Base-by-base conservation (phyloP, 768 basidiomycete species). In the Dioszegia aurantiaca region DNA sequence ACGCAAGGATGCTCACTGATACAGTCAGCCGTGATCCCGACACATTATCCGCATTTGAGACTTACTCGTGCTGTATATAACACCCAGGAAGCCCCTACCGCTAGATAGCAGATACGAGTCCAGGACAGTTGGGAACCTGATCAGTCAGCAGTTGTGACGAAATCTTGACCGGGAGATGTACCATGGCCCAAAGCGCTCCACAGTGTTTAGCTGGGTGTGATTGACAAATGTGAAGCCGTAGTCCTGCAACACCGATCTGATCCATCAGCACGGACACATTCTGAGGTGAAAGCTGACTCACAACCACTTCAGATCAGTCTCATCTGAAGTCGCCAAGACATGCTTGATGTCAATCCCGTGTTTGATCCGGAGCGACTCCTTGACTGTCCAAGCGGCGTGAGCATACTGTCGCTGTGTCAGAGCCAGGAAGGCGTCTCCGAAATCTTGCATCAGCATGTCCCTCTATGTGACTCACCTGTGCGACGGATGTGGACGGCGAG, bases 171-270 rank as follows among this genome's bases (percentile, higher is more conserved):
- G 12, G 14, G 52, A 11, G 5, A 55, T 53, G 19, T 47, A 61
- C 60, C 60, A 61, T 8, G 33, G n/a, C 2, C 60, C 60, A 39
- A 52, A 53, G 17, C 44, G 23, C 36, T 61, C 60, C 5, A 46
- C 31, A 3, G 60, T 61, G 12, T 53, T 45, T 17, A 53, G 37
- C 4, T 33, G 21, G 19, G 47, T 44, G 27, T 61, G 60, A 45
- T 61, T 51, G 23, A 61, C 51, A 39, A 61, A 45, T 31, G 57
- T 43, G 47, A 56, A 61, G 2, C 60, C 59, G 28, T 60, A 60
- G 12, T 41, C 39, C 21, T 48, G 46, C 39, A 58, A 39, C n/a
- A 42, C 46, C 36, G 45, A 11, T 19, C 56, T 58, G 46, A 33
- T 9, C n/a, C n/a, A 2, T 41, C 52, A 60, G 59, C 59, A 23